These are phyloP conservation scores for Spergularia bocconei DNA, from an alignment of 148 eudicot species.

Conservation along the genomic window DNA sequence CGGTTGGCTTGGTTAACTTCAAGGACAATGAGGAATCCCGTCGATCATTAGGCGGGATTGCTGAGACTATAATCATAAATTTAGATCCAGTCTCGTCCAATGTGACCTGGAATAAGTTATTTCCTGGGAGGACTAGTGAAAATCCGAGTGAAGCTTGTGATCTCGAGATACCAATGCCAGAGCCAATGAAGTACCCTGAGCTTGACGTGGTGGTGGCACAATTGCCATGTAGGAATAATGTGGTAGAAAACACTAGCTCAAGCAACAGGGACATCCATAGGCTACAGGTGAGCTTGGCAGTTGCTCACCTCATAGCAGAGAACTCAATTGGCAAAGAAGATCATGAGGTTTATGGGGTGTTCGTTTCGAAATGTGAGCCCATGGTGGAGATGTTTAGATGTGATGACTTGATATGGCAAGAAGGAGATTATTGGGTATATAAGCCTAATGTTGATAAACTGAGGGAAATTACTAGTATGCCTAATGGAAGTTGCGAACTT, in stretches of 20 bases:
- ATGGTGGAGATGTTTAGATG: constrained; percentile 80
- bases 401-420: constrained; percentile 62
- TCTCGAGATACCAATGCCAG: constrained; percentile 1
- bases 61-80: not conserved
- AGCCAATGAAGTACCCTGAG: not conserved
- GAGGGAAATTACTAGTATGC: constrained; percentile 44
- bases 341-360: constrained; percentile 43
- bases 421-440: constrained; percentile 48
- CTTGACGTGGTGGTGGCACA: constrained; percentile 50
- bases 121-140: not conserved
- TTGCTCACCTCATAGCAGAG: constrained; percentile 48
- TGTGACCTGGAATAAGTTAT: constrained; percentile 9
- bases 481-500: constrained; percentile 68
- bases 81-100: not conserved
- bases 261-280: constrained; percentile 51
- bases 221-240: constrained; percentile 37
- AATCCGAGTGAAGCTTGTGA: not conserved
- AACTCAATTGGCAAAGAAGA: constrained; percentile 18
- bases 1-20: not conserved
- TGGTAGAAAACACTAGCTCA: not conserved
- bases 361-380: constrained; percentile 59
- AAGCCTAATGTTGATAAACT: constrained; percentile 52
- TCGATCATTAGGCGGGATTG: not conserved
- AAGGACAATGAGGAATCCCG: not conserved
- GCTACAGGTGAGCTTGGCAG: constrained; percentile 61